Evolutionary conservation across 2,329 filamentous ascomycete species (phyloP), one percentile per base, ranked within the genome.

Genomic region (Daldinia eschscholtzii): DNA sequence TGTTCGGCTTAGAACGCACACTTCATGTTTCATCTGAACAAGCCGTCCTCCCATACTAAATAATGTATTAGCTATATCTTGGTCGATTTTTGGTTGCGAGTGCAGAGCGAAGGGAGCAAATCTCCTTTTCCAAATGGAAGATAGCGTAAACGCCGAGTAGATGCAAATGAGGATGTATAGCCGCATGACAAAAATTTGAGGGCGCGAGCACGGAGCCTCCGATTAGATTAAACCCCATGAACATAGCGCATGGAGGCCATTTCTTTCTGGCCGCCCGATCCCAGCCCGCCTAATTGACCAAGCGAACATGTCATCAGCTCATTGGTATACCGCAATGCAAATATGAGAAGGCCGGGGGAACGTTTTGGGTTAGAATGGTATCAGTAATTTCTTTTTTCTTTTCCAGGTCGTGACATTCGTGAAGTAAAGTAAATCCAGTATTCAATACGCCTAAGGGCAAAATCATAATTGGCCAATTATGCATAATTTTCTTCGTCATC

Each of bases 401-500:
- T 44, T n/a, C 33, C 26, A 23, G 37, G 42, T 71, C 67, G 50
- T 71, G 46, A 67, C 44, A 42, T 61, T 71, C 70, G 64, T 70
- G 57, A 68, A 69, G 50, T 37, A 71, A 57, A 28, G n/a, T 7
- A 65, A 67, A 71, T 41, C 55, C 60, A 61, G 20, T 35, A 28
- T 59, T 42, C 26, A 26, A 50, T 50, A 48, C 37, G 42, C 39
- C 37, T 39, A 30, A 23, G 50, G 23, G n/a, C 9, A 55, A 18
- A 46, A 33, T 63, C 42, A 9, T 52, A 15, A 46, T 64, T 44
- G 18, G 33, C 18, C 4, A 5, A 35, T 50, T 7, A 55, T 6
- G 6, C 42, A 72, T 50, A 76, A 59, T 72, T 75, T 53, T 78
- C 85, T 75, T 91, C 89, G 44, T 88, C 86, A 68, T 88, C 86